phyloP scores from a whole-genome alignment of 768 basidiomycete genomes.

The Leccinum variicolor region DNA sequence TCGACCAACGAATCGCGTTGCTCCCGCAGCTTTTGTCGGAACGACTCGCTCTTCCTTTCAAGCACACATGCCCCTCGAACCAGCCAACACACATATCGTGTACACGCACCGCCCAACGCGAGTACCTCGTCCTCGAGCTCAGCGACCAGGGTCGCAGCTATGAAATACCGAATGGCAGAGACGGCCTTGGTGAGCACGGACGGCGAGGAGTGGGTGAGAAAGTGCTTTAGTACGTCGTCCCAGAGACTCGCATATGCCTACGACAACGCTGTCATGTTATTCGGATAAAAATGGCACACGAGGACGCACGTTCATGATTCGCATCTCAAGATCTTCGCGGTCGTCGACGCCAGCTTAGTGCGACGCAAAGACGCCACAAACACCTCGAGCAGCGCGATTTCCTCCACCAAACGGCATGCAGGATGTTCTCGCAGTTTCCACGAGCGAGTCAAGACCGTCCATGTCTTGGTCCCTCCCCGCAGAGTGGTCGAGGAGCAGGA shows the following conservation, averaged over 20 bases:
- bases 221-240: slow-evolving; percentile 93
- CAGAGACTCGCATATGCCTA: slow-evolving; percentile 86
- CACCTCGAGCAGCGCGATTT: slow-evolving; percentile 79
- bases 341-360: slow-evolving; percentile 50
- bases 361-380: slow-evolving; percentile 66
- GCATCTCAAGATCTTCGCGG: slow-evolving; percentile 84
- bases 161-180: slow-evolving; percentile 65
- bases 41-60: slow-evolving; percentile 76
- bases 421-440: slow-evolving; percentile 41
- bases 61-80: slow-evolving; percentile 65
- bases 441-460: slow-evolving; percentile 25
- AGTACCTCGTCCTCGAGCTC: slow-evolving; percentile 83
- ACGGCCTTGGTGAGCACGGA: slow-evolving; percentile 74
- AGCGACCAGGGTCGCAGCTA: slow-evolving; percentile 76
- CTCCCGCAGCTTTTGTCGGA: slow-evolving; percentile 53
- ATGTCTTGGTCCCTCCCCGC: slow-evolving; percentile 47
- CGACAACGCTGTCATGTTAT: background rate
- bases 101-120: slow-evolving; percentile 63
- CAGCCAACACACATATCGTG: slow-evolving; percentile 67
- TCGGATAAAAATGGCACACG: background rate
- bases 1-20: slow-evolving; percentile 73
- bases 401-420: slow-evolving; percentile 82
- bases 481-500: slow-evolving; percentile 88
- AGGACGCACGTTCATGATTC: slow-evolving; percentile 73
- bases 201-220: slow-evolving; percentile 79